Evolutionary conservation across 306 rosid species (phyloP).

Genomic region (Chamaecrista fasciculata): DNA sequence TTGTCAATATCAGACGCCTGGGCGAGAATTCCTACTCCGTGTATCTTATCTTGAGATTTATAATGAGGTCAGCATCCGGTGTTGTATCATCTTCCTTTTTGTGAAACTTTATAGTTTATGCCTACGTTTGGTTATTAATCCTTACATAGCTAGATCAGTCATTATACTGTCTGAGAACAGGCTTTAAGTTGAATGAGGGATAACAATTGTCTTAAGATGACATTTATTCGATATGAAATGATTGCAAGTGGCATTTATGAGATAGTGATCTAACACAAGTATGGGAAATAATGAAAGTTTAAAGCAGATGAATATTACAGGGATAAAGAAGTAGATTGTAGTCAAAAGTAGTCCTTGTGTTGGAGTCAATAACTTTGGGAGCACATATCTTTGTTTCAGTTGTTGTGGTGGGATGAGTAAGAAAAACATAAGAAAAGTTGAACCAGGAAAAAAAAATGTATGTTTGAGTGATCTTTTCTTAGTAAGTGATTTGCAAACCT

Average conservation of each 20-base stretch:
- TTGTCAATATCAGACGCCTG: conserved; percentile 63
- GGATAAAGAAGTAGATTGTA: not conserved
- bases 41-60: conserved; percentile 88
- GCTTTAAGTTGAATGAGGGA: conserved; percentile 1
- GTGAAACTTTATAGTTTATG: not conserved
- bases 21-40: conserved; percentile 80
- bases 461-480: not conserved
- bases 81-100: not conserved
- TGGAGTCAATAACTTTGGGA: not conserved
- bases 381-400: conserved; percentile 1
- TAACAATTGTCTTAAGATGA: not conserved
- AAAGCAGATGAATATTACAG: conserved; percentile 4
- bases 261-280: conserved; percentile 6
- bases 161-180: conserved; percentile 1
- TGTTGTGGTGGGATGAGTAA: not conserved
- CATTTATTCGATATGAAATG: not conserved
- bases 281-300: not conserved
- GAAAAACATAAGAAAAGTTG: not conserved
- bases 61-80: conserved; percentile 67
- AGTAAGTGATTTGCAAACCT: conserved; percentile 2
- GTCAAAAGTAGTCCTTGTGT: not conserved
- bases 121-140: conserved; percentile 15
- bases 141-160: conserved; percentile 12
- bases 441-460: not conserved
- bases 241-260: conserved; percentile 2